Evolutionary conservation across 2,329 filamentous ascomycete genomes (phyloP), one percentile per base, ranked within the genome.

Genomic region (Ascochyta viciae-villosae): DNA sequence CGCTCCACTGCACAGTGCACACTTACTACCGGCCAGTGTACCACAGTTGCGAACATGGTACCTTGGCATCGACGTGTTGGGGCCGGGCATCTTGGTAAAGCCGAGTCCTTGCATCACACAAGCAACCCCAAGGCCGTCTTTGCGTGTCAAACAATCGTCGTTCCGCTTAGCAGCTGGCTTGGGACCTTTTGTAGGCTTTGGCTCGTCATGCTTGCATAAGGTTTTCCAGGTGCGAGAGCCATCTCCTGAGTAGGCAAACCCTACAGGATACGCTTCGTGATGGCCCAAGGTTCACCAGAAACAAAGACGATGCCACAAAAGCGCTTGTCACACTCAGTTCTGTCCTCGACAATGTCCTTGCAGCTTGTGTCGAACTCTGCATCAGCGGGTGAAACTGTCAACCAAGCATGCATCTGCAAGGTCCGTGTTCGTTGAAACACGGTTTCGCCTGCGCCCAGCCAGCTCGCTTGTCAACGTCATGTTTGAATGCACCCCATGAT

Each of bases 91-190:
- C 24, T 9, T 42, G 15, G 19, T 16, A 12, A 23, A 24, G 33
- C 27, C 26, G 13, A 39, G 38, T 51, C 53, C 53, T 56, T 51
- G 47, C 47, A 47, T 43, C 43, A 43, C 43, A 38, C 48, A 6
- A 43, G 41, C 42, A 48, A 34, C 48, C 24, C 42, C 48, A 56
- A 47, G 38, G 53, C 31, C 31, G 31, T 33, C 12, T 31, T 34
- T 42, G 35, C 44, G 47, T 39, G 24, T 48, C 42, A 51, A 56
- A 56, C 53, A 47, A 37, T 43, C 42, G 47, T 38, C 38, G 39
- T 27, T 41, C 47, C 53, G 42, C 39, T 22, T 13, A 39, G 43
- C 22, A 27, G 26, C 41, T 19, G n/a, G 38, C 39, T 43, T 12
- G 37, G 37, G 26, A 22, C 29, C 29, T 40, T 37, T 43, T 22